Evolutionary conservation across 371 early-diverging fungal genomes (phyloP), one percentile per base, ranked within the genome.

Genomic region (Zancudomyces culisetae): DNA sequence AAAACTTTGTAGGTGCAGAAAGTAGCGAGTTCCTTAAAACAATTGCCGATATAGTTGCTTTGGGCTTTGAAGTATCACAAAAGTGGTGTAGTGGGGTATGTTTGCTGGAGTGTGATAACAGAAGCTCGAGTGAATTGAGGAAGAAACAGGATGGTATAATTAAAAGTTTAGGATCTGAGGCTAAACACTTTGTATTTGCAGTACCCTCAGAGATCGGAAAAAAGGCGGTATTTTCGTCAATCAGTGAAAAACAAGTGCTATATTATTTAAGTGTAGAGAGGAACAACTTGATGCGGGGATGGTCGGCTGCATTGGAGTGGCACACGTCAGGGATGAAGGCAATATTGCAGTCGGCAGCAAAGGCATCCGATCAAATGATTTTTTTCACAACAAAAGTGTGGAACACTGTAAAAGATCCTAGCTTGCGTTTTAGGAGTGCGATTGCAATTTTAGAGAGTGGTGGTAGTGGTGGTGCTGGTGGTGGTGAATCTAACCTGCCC

Each of bases 41-140:
- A 1, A 60, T 60, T 20, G 60, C 60, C 22, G 55, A 55, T 18
- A 56, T 65, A 18, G 60, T 60, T 1, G 42, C 49, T 15, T 40
- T 47, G 20, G 46, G 61, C 18, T 55, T 65, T 26, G 53, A 29
- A 3, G 57, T 56, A 0, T 46, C 57, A 1, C 60, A 53, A 12
- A 24, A n/a, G 30, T 64, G 64, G 64, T 29, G 51, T 15, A 39
- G 8, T 0, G 35, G 35, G 15, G 15, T 35, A 35, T 6, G 35
- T 6, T 15, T 35, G 6, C 10, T 10, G 10, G 35, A 35, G 35
- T 10, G 35, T 6, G 10, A 10, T 10, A 35, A 35, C 35, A 15
- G 35, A 15, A 35, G 15, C 6, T 6, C 15, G 35, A 15, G 10
- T 35, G 35, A 35, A 10, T 35, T 35, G 35, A 15, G 15, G 10